A percentile compares a stretch with the other conserved stretches of the same genome.
phyloP scores from a whole-genome alignment of 306 rosid species.

The Cicer chorassanicum region DNA sequence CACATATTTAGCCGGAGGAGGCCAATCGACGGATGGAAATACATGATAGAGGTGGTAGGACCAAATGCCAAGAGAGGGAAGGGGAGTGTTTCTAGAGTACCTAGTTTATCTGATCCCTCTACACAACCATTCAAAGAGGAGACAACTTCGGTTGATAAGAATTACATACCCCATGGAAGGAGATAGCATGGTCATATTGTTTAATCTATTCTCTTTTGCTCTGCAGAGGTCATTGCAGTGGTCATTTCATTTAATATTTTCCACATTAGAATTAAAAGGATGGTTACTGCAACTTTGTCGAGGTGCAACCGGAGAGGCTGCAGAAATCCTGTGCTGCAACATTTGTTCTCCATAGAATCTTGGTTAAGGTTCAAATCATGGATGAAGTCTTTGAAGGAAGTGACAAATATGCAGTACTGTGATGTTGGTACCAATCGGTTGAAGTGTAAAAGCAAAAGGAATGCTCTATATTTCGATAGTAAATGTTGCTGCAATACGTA shows the following conservation, averaged over 20 bases:
- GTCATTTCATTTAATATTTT: conserved; percentile 14
- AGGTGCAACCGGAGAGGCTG: not conserved
- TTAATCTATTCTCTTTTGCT: conserved; percentile 5
- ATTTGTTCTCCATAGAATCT: not conserved
- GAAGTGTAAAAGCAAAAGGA: not conserved
- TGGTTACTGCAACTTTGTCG: conserved; percentile 7
- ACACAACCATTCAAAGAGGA: conserved; percentile 93
- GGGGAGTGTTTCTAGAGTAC: conserved; percentile 84
- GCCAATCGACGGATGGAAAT: conserved; percentile 96
- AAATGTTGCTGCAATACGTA: not conserved
- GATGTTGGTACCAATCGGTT: not conserved
- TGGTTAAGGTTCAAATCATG: conserved; percentile 29
- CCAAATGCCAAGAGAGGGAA: conserved; percentile 94
- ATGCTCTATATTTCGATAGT: not conserved
- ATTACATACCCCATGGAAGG: conserved; percentile 48
- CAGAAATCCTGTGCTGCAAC: not conserved
- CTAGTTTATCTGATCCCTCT: conserved; percentile 84
- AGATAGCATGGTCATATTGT: conserved; percentile 50
- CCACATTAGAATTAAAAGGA: not conserved
- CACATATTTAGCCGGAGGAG: conserved; percentile 94
- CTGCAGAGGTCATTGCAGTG: conserved; percentile 24
- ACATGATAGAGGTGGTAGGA: conserved; percentile 96
- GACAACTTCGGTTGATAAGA: conserved; percentile 49
- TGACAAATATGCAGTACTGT: not conserved
- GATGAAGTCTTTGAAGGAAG: conserved; percentile 3